These are phyloP conservation scores for Orbilia quercus DNA, from an alignment of 2,329 filamentous ascomycete species.

Conservation along the genomic window DNA sequence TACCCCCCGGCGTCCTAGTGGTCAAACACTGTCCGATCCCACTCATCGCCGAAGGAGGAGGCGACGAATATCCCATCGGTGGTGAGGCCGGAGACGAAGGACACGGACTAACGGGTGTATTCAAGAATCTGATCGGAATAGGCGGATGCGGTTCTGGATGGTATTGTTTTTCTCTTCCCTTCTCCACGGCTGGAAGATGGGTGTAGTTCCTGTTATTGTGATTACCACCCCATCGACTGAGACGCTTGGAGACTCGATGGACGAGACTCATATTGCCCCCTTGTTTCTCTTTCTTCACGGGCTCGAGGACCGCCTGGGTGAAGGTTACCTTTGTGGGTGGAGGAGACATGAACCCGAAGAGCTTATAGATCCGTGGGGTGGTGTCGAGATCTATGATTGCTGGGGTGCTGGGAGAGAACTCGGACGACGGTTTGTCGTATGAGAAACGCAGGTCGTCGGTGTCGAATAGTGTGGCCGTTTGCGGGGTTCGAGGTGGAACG, in stretches of 20 bases:
- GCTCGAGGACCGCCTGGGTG: conserved; percentile 35
- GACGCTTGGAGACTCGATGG: conserved; percentile 31
- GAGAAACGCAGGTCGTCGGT: conserved; percentile 17
- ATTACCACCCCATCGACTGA: conserved; percentile 30
- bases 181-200: background rate
- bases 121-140: conserved; percentile 1
- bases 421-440: conserved; percentile 29
- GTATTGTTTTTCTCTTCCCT: background rate
- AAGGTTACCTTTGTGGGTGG: conserved; percentile 46
- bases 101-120: too few species aligned
- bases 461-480: conserved; percentile 31
- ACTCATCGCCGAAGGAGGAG: conserved; percentile 24
- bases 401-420: conserved; percentile 13
- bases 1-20: conserved; percentile 27
- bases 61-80: too few species aligned
- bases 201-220: conserved; percentile 19
- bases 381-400: conserved; percentile 39
- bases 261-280: background rate
- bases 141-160: conserved; percentile 1
- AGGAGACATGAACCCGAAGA: conserved; percentile 40
- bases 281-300: conserved; percentile 12
- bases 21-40: conserved; percentile 37
- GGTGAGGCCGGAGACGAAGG: too few species aligned
- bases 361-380: conserved; percentile 41
- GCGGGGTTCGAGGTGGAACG: conserved; percentile 18